These are phyloP conservation scores for Apium graveolens DNA, from an alignment of 129 eudicot species.

Conservation along the genomic window DNA sequence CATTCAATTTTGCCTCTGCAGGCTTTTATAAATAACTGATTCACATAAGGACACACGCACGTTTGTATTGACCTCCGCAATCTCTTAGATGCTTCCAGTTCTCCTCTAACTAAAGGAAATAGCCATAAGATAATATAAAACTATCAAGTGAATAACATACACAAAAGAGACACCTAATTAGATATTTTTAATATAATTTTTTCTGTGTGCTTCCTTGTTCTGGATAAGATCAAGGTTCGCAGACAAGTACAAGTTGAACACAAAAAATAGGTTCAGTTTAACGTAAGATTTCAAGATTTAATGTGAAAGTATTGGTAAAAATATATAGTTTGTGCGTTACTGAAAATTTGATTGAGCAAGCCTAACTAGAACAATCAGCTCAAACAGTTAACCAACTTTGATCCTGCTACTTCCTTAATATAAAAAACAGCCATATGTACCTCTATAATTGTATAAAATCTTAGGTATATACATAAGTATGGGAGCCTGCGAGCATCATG, in stretches of 20 bases:
- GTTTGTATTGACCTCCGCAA: too few relatives aligned
- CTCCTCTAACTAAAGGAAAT: too few relatives aligned
- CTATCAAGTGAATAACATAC: too few relatives aligned
- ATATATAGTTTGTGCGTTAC: background rate
- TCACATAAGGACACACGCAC: too few relatives aligned
- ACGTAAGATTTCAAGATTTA: background rate
- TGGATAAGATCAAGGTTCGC: background rate
- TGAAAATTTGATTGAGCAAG: background rate
- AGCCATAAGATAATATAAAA: too few relatives aligned
- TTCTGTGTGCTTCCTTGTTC: background rate
- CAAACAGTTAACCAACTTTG: too few relatives aligned
- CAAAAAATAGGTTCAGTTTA: background rate
- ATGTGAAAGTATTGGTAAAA: background rate
- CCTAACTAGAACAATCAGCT: too few relatives aligned
- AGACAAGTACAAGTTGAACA: background rate
- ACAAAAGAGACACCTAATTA: background rate
- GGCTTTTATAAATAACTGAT: too few relatives aligned
- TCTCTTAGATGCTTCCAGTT: too few relatives aligned
- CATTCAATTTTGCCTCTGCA: too few relatives aligned
- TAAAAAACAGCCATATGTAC: background rate
- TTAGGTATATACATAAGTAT: background rate
- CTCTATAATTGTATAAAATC: background rate
- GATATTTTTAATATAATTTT: too few relatives aligned
- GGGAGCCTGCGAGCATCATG: background rate
- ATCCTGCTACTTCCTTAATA: too few relatives aligned